Base-by-base conservation (phyloP, 805 yeast species). In the Saccharomycopsis sp. region DNA sequence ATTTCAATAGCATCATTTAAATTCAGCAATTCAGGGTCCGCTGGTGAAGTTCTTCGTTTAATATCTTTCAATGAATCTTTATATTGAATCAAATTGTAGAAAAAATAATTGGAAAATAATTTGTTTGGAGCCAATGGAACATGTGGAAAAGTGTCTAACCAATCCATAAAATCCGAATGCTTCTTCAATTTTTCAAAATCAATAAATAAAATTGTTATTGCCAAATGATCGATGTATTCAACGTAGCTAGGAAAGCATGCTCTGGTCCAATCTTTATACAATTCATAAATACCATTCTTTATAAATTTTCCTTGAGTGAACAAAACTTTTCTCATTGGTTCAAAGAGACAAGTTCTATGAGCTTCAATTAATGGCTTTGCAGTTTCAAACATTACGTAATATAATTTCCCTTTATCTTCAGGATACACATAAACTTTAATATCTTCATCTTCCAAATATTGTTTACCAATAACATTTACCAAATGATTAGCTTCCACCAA, bases 151-250 rank as follows among this genome's bases (percentile, higher is more conserved):
- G 14, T 22, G 14, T 35, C 38, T 21, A 45, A 32, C 52, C 52
- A 49, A 2, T 33, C 41, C 13, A 45, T 7, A 23, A 49, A 49
- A 2, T 28, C 26, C 9, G 50, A 45, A 17, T 36, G 21, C 16
- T 38, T 39, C 28, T 49, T 49, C 32, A 43, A 39, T 22, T 46
- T 45, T 17, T 49, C 52, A 40, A 49, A 41, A 22, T 49, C 46
- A 29, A 45, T 31, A 5, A 49, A 49, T 9, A 49, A 39, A 11
- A 35, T 11, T 16, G 39, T 40, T n/a, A 37, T 41, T 35, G 52
- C 50, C 14, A 49, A 43, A 11, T 23, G 24, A 38, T 49, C 49
- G 29, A 49, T 45, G 24, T 49, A 49, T 19, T 43, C 38, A 11
- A 46, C 27, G 16, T 49, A 49, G 20, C 16, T 17, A 3, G 41